A percentile compares a stretch with the other conserved stretches of the same genome.
These are phyloP conservation scores for Chenopodium formosanum DNA, from an alignment of 148 eudicot species.

Conservation along the genomic window DNA sequence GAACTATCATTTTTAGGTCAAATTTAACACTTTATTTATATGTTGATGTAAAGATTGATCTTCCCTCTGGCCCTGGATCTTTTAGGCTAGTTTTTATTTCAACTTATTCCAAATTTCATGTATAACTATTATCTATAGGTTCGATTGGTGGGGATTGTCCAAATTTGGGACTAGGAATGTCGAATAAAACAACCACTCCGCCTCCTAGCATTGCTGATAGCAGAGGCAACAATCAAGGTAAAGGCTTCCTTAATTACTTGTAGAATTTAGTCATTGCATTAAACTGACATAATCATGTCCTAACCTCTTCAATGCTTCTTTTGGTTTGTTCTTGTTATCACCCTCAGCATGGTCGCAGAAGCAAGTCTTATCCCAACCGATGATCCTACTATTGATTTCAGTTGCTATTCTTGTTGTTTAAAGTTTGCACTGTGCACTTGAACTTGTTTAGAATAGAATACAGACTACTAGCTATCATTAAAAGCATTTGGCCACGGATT, in stretches of 20 bases:
- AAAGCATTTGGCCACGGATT: neutral
- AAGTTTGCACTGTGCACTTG: neutral
- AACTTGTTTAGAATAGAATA: neutral
- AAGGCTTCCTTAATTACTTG: too few relatives aligned
- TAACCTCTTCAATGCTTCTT: neutral
- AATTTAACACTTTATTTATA: neutral
- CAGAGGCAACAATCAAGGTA: constrained; percentile 21
- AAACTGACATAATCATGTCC: neutral
- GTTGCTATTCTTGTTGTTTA: neutral
- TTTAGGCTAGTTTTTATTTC: neutral
- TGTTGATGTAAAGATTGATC: neutral
- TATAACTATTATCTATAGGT: constrained; percentile 41
- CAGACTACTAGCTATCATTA: neutral
- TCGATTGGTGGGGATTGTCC: constrained; percentile 56
- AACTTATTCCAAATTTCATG: neutral
- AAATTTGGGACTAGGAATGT: constrained; percentile 36
- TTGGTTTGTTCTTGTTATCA: neutral
- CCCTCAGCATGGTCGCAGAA: constrained; percentile 4
- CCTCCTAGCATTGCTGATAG: constrained; percentile 23
- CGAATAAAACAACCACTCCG: constrained; percentile 32
- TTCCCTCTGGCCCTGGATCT: too few relatives aligned
- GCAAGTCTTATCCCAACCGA: neutral
- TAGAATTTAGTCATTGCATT: neutral
- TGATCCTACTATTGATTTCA: constrained; percentile 7
- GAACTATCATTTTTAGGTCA: constrained; percentile 8